Percentiles rank a stretch among this genome's conserved stretches.
These are phyloP conservation scores for Adansonia digitata DNA, from an alignment of 345 rosid species.

Conservation along the genomic window DNA sequence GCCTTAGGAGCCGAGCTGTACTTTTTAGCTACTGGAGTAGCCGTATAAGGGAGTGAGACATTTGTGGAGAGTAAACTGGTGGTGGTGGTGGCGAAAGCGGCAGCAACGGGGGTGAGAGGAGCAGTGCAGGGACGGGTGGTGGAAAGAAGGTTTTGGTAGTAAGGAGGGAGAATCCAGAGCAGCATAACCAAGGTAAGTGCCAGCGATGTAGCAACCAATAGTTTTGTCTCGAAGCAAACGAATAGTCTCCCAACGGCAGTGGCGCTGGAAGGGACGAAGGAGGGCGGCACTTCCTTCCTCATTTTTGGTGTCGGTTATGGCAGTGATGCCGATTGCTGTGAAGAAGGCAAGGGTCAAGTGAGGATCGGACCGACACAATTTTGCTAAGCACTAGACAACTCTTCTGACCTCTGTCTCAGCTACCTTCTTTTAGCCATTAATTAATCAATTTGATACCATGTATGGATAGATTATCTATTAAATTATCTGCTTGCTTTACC, in stretches of 20 bases:
- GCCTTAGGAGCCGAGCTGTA: constrained; percentile 20
- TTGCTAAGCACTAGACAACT: not conserved
- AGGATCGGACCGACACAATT: constrained; percentile 28
- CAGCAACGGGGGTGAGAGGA: constrained; percentile 20
- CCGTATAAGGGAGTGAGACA: not conserved
- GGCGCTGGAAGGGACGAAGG: constrained; percentile 20
- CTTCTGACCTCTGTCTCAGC: constrained; percentile 6
- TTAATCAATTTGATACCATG: not conserved
- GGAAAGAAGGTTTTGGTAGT: constrained; percentile 56
- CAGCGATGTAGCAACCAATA: constrained; percentile 50
- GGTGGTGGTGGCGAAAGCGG: constrained; percentile 8
- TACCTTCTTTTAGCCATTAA: not conserved
- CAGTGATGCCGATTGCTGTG: not conserved
- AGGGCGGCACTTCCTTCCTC: constrained; percentile 51
- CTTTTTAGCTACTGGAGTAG: constrained; percentile 18
- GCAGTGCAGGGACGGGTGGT: constrained; percentile 30
- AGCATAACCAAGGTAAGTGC: constrained; percentile 63
- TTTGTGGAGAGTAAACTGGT: not conserved
- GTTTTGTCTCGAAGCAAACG: constrained; percentile 56
- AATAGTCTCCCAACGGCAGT: constrained; percentile 33
- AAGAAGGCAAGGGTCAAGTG: constrained; percentile 14
- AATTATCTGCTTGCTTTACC: no score
- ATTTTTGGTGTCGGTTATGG: constrained; percentile 21
- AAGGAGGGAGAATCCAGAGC: constrained; percentile 73
- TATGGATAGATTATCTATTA: no score